These are phyloP conservation scores for Starmerella scarabaei DNA, from an alignment of 805 yeast genomes.

Conservation along the genomic window DNA sequence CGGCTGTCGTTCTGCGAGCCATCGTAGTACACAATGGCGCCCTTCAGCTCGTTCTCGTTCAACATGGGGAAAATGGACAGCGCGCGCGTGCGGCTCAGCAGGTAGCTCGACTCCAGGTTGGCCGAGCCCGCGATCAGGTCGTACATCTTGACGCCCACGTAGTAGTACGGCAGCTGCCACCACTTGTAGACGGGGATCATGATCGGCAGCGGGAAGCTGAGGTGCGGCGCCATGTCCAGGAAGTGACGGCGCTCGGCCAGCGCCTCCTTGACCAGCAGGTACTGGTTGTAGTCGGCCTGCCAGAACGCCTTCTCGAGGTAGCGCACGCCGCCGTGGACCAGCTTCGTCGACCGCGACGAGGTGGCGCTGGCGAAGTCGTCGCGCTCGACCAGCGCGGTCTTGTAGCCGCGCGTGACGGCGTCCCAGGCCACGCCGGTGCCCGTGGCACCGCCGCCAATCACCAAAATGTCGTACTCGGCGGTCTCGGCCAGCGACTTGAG, in stretches of 20 bases:
- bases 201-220: constrained; percentile 73
- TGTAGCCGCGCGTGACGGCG: constrained; percentile 80
- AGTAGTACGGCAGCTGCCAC: constrained; percentile 94
- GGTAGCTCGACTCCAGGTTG: constrained; percentile 65
- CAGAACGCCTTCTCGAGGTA: constrained; percentile 90
- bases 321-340: constrained; percentile 96
- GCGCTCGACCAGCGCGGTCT: constrained; percentile 75
- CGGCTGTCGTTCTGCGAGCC: constrained; percentile 90
- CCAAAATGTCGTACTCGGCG: constrained; percentile 59
- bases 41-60: constrained; percentile 65
- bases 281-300: constrained; percentile 80
- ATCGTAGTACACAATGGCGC: constrained; percentile 87
- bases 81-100: constrained; percentile 54
- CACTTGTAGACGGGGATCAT: constrained; percentile 91
- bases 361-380: constrained; percentile 88
- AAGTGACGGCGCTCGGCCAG: constrained; percentile 75
- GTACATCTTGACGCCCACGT: constrained; percentile 79
- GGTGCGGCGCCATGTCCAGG: constrained; percentile 83
- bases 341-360: constrained; percentile 84
- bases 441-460: constrained; percentile 94
- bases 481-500: constrained; percentile 25
- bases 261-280: constrained; percentile 80
- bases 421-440: constrained; percentile 91
- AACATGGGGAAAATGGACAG: constrained; percentile 74
- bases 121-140: constrained; percentile 86